Evolutionary conservation across 192 early-diverging fungal genomes (phyloP).

Genomic region (Podila epicladia): DNA sequence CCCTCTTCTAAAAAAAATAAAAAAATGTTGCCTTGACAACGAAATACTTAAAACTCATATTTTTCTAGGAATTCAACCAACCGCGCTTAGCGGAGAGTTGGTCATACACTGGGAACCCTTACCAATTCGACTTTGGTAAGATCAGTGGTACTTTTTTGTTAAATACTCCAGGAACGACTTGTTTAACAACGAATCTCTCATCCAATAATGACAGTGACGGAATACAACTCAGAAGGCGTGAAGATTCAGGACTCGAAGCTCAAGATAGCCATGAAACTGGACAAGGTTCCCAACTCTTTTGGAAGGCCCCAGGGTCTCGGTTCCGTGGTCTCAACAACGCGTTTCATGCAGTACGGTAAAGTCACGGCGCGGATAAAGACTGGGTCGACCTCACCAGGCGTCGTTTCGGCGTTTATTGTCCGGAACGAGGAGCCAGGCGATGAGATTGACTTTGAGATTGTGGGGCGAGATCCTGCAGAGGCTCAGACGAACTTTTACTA

Average conservation of each 20-base stretch:
- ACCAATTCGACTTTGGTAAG: slow-evolving; percentile 38
- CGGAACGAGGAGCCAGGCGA: slow-evolving; percentile 52
- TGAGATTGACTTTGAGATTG: slow-evolving; percentile 76
- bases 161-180: neutral
- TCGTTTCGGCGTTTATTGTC: slow-evolving; percentile 68
- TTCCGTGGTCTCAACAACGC: slow-evolving; percentile 61
- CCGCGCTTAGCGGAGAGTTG: slow-evolving; percentile 13
- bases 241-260: slow-evolving; percentile 27
- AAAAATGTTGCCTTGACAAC: neutral
- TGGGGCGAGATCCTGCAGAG: slow-evolving; percentile 57
- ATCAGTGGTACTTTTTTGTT: neutral
- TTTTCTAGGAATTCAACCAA: slow-evolving; percentile 15
- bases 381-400: slow-evolving; percentile 58
- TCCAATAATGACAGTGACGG: slow-evolving; percentile 4
- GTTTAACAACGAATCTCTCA: neutral
- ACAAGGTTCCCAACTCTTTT: slow-evolving; percentile 17
- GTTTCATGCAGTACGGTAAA: slow-evolving; percentile 69
- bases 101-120: slow-evolving; percentile 28
- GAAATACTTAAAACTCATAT: neutral
- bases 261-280: slow-evolving; percentile 33
- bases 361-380: slow-evolving; percentile 63
- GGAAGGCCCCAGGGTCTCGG: slow-evolving; percentile 67
- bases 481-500: slow-evolving; percentile 74
- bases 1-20: neutral
- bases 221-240: slow-evolving; percentile 28